Percentiles rank a stretch among this genome's conserved stretches.
Evolutionary conservation across 352 stramenopile genomes (phyloP).

Genomic region (Plasmopara halstedii): DNA sequence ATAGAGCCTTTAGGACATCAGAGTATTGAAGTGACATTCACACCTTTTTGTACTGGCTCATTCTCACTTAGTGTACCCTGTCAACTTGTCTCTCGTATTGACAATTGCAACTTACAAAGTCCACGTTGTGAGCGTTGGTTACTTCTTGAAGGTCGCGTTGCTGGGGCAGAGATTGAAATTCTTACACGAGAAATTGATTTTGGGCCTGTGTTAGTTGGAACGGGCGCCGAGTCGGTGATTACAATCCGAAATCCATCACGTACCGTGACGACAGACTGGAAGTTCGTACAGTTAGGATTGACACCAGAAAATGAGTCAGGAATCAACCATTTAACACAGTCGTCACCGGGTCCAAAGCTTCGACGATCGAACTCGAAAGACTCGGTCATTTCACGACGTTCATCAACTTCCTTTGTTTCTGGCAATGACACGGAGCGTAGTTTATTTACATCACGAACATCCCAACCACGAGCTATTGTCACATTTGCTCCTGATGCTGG

Average conservation of each 20-base stretch:
- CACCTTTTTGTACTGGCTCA: constrained; percentile 24
- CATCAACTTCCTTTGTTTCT: constrained; percentile 19
- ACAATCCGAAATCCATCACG: constrained; percentile 21
- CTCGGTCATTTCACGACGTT: constrained; percentile 42
- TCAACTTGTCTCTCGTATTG: constrained; percentile 10
- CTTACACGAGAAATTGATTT: constrained; percentile 57
- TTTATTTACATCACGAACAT: constrained; percentile 37
- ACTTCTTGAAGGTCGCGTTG: constrained; percentile 42
- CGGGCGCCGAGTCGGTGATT: constrained; percentile 28
- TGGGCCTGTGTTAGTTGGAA: constrained; percentile 56
- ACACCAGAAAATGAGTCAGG: neutral
- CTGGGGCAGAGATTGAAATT: constrained; percentile 35
- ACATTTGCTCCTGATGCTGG: constrained; percentile 44
- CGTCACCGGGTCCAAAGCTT: constrained; percentile 10
- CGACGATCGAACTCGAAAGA: constrained; percentile 41
- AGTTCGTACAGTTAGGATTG: constrained; percentile 29
- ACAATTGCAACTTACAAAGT: neutral
- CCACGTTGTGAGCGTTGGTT: constrained; percentile 40
- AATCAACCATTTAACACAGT: neutral
- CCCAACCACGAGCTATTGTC: constrained; percentile 34
- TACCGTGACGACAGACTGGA: constrained; percentile 28
- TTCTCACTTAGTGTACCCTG: constrained; percentile 49
- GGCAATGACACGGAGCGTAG: constrained; percentile 33
- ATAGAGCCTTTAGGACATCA: constrained; percentile 13
- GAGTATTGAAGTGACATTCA: constrained; percentile 29